Evolutionary conservation across 1,284 basidiomycete genomes (phyloP).

Genomic region (Malassezia obtusa): DNA sequence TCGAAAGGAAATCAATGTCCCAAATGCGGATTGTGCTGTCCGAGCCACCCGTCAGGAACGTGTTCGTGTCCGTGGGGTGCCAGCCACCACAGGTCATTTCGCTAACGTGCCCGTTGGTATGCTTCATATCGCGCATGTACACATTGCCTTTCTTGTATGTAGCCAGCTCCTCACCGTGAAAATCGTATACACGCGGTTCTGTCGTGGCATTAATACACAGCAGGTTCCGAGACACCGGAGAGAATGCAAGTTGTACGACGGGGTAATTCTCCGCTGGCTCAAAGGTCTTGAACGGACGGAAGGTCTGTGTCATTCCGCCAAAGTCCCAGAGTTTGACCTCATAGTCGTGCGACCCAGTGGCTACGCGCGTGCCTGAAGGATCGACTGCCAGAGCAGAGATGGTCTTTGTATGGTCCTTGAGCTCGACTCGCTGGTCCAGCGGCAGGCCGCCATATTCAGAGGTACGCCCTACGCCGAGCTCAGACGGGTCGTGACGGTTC

Average conservation of each 20-base stretch:
- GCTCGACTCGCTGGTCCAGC: slow-evolving; percentile 63
- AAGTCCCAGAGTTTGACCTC: slow-evolving; percentile 98
- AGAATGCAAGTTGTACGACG: slow-evolving; percentile 32
- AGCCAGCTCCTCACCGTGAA: slow-evolving; percentile 29
- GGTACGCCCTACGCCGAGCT: not conserved
- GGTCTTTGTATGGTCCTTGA: slow-evolving; percentile 88
- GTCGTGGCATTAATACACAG: slow-evolving; percentile 65
- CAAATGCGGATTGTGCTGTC: slow-evolving; percentile 96
- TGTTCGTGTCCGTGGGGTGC: slow-evolving; percentile 72
- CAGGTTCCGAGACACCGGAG: slow-evolving; percentile 17
- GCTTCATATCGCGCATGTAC: slow-evolving; percentile 96
- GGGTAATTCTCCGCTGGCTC: slow-evolving; percentile 80
- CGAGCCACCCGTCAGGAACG: slow-evolving; percentile 83
- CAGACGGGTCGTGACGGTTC: slow-evolving; percentile 7
- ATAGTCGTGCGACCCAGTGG: slow-evolving; percentile 90
- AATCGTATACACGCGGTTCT: slow-evolving; percentile 74
- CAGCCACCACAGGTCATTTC: slow-evolving; percentile 80
- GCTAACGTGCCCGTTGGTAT: slow-evolving; percentile 86
- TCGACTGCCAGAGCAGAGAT: slow-evolving; percentile 84
- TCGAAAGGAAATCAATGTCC: slow-evolving; percentile 75
- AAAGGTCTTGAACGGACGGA: slow-evolving; percentile 89
- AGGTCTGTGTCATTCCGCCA: slow-evolving; percentile 78
- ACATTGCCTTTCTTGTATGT: slow-evolving; percentile 78
- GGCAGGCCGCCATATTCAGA: slow-evolving; percentile 34
- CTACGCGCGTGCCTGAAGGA: slow-evolving; percentile 78